phyloP scores from a whole-genome alignment of 2,329 filamentous ascomycete genomes.

The Coniella vitis region DNA sequence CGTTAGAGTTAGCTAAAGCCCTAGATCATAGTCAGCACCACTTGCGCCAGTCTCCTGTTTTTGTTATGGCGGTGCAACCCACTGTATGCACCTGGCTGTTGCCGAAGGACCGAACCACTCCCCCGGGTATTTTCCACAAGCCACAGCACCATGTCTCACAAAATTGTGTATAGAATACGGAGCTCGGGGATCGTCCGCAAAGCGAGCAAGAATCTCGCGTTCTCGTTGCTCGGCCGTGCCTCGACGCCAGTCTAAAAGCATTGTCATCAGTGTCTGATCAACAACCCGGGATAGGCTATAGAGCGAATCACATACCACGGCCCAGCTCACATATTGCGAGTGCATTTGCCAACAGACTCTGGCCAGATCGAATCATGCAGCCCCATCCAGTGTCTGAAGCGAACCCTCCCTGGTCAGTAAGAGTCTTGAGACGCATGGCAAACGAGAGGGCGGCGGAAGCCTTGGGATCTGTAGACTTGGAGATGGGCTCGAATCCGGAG shows the following conservation, averaged over 20 bases:
- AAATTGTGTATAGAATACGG: constrained; percentile 95
- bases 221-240: constrained; percentile 54
- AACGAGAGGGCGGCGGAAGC: constrained; percentile 69
- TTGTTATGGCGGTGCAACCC: constrained; percentile 27
- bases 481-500: constrained; percentile 76
- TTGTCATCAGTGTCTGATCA: neutral
- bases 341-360: constrained; percentile 85
- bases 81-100: constrained; percentile 91
- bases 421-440: constrained; percentile 72
- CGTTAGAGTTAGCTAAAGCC: constrained; percentile 63
- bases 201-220: constrained; percentile 66
- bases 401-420: constrained; percentile 75
- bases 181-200: constrained; percentile 78
- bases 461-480: constrained; percentile 68
- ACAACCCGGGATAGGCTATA: neutral
- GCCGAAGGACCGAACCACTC: constrained; percentile 99
- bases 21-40: constrained; percentile 35
- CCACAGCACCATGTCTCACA: constrained; percentile 75
- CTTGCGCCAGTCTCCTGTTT: neutral
- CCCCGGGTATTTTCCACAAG: constrained; percentile 89
- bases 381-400: constrained; percentile 95
- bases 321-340: constrained; percentile 67
- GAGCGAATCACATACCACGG: constrained; percentile 52
- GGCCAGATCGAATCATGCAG: constrained; percentile 96
- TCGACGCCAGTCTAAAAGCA: constrained; percentile 62